Percentiles rank a stretch among this genome's conserved stretches.
Evolutionary conservation across 2,329 filamentous ascomycete genomes (phyloP).

Genomic region (Fusarium multiceps): DNA sequence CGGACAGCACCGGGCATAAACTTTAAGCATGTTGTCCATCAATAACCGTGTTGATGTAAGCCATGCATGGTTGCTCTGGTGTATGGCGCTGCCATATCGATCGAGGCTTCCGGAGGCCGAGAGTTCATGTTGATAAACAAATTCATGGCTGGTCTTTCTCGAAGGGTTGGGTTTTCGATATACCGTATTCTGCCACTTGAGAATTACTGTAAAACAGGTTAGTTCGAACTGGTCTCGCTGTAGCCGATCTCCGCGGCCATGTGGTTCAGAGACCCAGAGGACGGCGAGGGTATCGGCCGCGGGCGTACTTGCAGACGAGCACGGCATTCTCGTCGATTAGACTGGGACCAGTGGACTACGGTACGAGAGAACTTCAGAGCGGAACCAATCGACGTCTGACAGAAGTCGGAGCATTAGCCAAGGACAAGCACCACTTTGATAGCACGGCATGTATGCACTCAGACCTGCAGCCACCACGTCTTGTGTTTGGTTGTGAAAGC

Average conservation of each 20-base stretch:
- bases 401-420: constrained; percentile 23
- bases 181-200: not conserved
- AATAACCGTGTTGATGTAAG: constrained; percentile 17
- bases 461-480: constrained; percentile 33
- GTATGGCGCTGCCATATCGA: constrained; percentile 17
- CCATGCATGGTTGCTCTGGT: constrained; percentile 30
- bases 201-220: constrained; percentile 1
- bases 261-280: constrained; percentile 23
- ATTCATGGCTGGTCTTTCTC: constrained; percentile 11
- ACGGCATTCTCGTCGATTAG: constrained; percentile 36
- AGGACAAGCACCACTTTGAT: constrained; percentile 20
- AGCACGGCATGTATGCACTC: constrained; percentile 36
- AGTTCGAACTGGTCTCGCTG: constrained; percentile 20
- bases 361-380: constrained; percentile 28
- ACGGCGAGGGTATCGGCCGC: constrained; percentile 16
- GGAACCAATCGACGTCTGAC: constrained; percentile 33
- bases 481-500: constrained; percentile 39
- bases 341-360: constrained; percentile 16
- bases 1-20: constrained; percentile 23
- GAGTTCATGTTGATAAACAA: constrained; percentile 8
- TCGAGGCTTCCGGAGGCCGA: constrained; percentile 17
- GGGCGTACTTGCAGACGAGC: constrained; percentile 13
- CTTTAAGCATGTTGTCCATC: constrained; percentile 8
- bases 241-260: constrained; percentile 25
- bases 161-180: constrained; percentile 3